Base-by-base conservation (phyloP, 2,329 filamentous ascomycete species). In the Fusarium robinianum region DNA sequence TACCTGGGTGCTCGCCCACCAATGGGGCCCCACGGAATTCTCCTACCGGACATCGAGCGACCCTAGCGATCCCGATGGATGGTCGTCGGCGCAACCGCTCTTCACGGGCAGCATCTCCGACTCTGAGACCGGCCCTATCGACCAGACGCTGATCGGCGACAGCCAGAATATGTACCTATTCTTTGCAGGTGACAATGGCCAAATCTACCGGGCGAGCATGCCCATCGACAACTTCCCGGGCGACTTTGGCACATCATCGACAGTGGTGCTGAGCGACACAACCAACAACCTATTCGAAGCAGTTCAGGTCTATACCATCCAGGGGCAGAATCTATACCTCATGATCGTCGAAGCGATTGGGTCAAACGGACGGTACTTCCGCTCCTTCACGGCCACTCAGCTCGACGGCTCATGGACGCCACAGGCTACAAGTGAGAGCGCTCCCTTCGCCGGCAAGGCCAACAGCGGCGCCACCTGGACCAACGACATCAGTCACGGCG, bases 321-420 rank as follows among this genome's bases (percentile, higher is more conserved):
- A 72, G 21, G 78, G 77, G 18, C 70, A 76, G 54, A 71, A 70
- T 51, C 66, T 75, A 51, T 86, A 85, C 65, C 76, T 86, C 42
- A 85, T 86, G 79, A 75, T 86, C n/a, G 80, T 86, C 22, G 83
- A 87, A 64, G 72, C 79, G 0, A 77, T 79, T 29, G 82, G 83
- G 1, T 24, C 64, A 1, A 66, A 72, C 21, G 82, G 82, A 1
- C 75, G 83, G 3, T 87, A 79, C 66, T 85, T 86, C 76, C 80
- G 83, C 44, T 84, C 81, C 1, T 86, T 81, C 70, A 85, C 80
- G 1, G 78, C 83, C 10, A 74, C 68, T 29, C 77, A 70, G 56
- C 71, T 86, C 7, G 60, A 63, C 24, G 83, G 83, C 7, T 37
- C 63, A 4, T 87, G 83, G 83, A 82, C 79, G 0, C 53, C 74